These are phyloP conservation scores for Corniculantispora saksenae DNA, from an alignment of 2,329 filamentous ascomycete genomes.

Conservation along the genomic window DNA sequence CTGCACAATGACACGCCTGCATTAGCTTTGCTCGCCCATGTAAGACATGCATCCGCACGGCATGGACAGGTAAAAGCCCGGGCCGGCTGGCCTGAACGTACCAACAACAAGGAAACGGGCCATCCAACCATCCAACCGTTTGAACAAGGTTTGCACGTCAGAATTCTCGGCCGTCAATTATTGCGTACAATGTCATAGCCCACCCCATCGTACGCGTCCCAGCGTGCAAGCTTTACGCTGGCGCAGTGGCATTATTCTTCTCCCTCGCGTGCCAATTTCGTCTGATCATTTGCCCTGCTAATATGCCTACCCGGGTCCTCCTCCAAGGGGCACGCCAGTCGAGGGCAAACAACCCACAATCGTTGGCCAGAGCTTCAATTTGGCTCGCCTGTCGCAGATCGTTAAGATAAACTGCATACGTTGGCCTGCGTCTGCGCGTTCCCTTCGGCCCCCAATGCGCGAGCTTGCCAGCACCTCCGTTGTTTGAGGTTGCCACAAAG, in stretches of 20 bases:
- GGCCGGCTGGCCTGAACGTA: neutral
- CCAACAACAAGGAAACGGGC: neutral
- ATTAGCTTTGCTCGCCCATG: neutral
- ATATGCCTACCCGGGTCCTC: neutral
- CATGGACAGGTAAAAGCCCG: neutral
- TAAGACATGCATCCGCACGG: slow-evolving; percentile 10
- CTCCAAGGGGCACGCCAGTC: neutral
- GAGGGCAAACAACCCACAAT: neutral
- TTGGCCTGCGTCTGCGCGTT: neutral
- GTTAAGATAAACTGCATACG: neutral
- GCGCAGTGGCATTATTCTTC: neutral
- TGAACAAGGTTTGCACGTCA: neutral
- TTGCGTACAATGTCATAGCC: neutral
- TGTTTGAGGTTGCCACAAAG: neutral
- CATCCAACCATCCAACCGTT: neutral
- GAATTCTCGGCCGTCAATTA: neutral
- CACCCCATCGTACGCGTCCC: neutral
- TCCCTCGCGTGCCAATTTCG: slow-evolving; percentile 5
- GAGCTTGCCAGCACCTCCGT: neutral
- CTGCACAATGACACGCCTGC: slow-evolving; percentile 4
- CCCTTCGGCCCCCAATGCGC: neutral
- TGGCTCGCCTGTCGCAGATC: neutral
- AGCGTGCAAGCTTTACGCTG: neutral
- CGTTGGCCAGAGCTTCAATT: neutral
- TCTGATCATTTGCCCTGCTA: neutral